phyloP scores from a whole-genome alignment of 139 green algal genomes.

The Pleodorina starrii region DNA sequence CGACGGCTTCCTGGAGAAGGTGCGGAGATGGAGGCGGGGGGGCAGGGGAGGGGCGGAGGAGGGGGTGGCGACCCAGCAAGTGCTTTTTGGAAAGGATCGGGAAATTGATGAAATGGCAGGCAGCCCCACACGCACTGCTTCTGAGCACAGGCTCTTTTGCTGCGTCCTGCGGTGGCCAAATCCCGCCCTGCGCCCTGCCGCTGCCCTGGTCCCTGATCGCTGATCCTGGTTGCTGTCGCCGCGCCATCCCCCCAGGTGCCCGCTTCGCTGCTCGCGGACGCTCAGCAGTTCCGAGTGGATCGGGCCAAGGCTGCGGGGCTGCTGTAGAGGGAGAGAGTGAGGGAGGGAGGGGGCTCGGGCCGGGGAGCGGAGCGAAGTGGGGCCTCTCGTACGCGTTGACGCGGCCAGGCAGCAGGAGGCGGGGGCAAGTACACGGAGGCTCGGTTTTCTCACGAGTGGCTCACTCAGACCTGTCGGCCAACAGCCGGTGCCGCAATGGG shows the following conservation, averaged over 20 bases:
- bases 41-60: too few species aligned
- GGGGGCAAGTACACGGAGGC: not conserved
- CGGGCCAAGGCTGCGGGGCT: not conserved
- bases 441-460: not conserved
- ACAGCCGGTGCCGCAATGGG: too few species aligned
- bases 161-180: not conserved
- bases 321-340: not conserved
- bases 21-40: too few species aligned
- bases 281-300: slow-evolving; percentile 18
- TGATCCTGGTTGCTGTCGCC: not conserved
- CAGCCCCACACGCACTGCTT: too few species aligned
- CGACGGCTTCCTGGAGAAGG: slow-evolving; percentile 15
- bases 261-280: not conserved
- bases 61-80: too few species aligned
- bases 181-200: too few species aligned
- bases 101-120: too few species aligned
- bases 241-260: slow-evolving; percentile 34
- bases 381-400: not conserved
- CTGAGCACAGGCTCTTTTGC: too few species aligned
- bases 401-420: not conserved
- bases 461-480: not conserved
- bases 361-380: not conserved
- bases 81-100: too few species aligned
- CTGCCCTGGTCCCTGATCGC: not conserved
- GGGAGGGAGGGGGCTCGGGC: too few species aligned